Conservation (phyloP, 768 basidiomycete genomes). For the Termitomyces titanicus region DNA sequence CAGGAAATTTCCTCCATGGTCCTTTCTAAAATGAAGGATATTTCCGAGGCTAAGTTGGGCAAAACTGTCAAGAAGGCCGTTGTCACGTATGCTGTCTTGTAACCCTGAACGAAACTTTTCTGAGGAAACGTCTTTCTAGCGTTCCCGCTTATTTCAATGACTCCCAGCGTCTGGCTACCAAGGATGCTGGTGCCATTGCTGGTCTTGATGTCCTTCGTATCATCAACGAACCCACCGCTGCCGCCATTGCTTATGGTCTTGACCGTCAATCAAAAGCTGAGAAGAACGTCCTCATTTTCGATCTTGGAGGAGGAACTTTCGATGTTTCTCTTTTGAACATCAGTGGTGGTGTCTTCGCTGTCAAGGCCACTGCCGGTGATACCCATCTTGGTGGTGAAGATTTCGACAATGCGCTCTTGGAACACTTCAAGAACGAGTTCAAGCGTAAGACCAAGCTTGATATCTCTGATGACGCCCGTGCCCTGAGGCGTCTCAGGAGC, state of each 20-base stretch:
- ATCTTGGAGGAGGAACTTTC: conserved; percentile 99
- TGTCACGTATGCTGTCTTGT: conserved; percentile 69
- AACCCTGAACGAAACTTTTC: neutral
- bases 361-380: conserved; percentile 99
- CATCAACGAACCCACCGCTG: conserved; percentile 99
- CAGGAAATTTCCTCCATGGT: conserved; percentile 99
- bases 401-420: conserved; percentile 96
- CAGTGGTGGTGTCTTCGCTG: conserved; percentile 96
- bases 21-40: conserved; percentile 99
- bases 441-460: conserved; percentile 96
- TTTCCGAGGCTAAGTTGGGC: conserved; percentile 97
- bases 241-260: conserved; percentile 98
- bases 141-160: conserved; percentile 99
- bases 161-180: conserved; percentile 98
- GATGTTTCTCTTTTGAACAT: conserved; percentile 99
- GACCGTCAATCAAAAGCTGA: conserved; percentile 93
- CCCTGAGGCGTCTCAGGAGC: conserved; percentile 90
- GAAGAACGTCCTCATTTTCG: conserved; percentile 99
- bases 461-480: conserved; percentile 95
- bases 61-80: conserved; percentile 99
- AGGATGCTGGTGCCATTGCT: conserved; percentile 97
- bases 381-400: conserved; percentile 99
- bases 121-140: conserved; percentile 28
- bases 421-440: conserved; percentile 99
- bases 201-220: conserved; percentile 99